These are phyloP conservation scores for Oryza glumipatula DNA, from an alignment of 176 grass and related monocot genomes.

Conservation along the genomic window DNA sequence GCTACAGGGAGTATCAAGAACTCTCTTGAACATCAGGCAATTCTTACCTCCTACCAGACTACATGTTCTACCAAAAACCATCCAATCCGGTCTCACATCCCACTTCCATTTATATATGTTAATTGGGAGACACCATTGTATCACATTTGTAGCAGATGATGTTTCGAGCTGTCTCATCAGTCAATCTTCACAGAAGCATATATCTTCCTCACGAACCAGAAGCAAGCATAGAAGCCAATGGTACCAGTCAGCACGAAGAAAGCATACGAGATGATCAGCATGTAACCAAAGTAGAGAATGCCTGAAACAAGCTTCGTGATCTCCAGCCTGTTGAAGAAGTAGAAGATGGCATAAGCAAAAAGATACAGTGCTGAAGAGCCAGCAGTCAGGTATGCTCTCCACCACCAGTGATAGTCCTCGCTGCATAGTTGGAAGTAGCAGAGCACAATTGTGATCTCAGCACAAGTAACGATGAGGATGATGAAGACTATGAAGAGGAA, in stretches of 20 bases:
- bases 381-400: slow-evolving; percentile 72
- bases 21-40: slow-evolving; percentile 9
- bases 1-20: slow-evolving; percentile 18
- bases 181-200: slow-evolving; percentile 83
- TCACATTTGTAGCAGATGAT: slow-evolving; percentile 14
- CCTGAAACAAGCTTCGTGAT: slow-evolving; percentile 78
- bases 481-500: slow-evolving; percentile 79
- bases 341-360: slow-evolving; percentile 75
- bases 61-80: slow-evolving; percentile 53
- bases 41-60: slow-evolving; percentile 50
- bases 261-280: slow-evolving; percentile 78
- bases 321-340: slow-evolving; percentile 84
- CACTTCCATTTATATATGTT: slow-evolving; percentile 34
- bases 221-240: slow-evolving; percentile 81
- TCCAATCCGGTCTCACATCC: slow-evolving; percentile 31
- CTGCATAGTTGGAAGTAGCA: slow-evolving; percentile 90
- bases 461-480: slow-evolving; percentile 74
- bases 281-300: slow-evolving; percentile 84
- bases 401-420: slow-evolving; percentile 87
- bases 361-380: slow-evolving; percentile 76
- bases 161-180: slow-evolving; percentile 43
- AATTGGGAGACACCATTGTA: slow-evolving; percentile 28
- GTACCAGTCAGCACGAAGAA: slow-evolving; percentile 86
- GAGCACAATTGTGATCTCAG: slow-evolving; percentile 75
- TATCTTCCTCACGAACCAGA: slow-evolving; percentile 83